Evolutionary conservation across 495 filamentous ascomycete species (phyloP), one percentile per base, ranked within the genome.

Genomic region (Tuber calosporum): DNA sequence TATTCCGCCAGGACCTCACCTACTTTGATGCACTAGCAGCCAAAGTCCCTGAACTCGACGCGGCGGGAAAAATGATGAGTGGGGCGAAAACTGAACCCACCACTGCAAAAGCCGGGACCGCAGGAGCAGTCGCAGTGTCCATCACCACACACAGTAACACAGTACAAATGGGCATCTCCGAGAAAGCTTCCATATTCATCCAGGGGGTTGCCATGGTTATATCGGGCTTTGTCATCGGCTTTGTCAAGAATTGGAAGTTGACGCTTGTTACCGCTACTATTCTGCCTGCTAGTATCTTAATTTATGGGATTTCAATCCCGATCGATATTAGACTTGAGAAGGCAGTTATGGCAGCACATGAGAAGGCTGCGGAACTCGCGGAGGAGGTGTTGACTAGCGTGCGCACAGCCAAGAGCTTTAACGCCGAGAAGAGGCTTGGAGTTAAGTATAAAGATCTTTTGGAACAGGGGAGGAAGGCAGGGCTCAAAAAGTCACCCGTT

Each of bases 111-210:
- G 69, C 77, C 7, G 77, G 77, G 2, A 79, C 77, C 11, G 72
- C 76, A 2, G 78, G 78, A 1, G 70, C 77, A 4, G 78, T 80
- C 22, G 86, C 86, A 19, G 87, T 87, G 36, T 87, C 88, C 45
- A 89, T 91, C 76, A 90, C 89, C 8, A 85, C 86, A 4, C 86
- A 87, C 1, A 87, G 88, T 40, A 91, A 90, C 74, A 84, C 86
- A 0, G 82, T 92, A 42, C 89, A 92, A 74, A 82, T 87, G 41
- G 89, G 90, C 42, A 88, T 92, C 53, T 90, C 89, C 0, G 88
- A 90, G 74, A 88, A 88, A 73, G 82, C 90, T 7, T 85, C 83
- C 1, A 81, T 82, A 19, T 82, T 88, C 15, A 80, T 89, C 34
- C 87, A 89, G 79, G 87, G 83, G 37, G 69, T 84, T n/a, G 82